Evolutionary conservation across 1,139 yeast genomes (phyloP), one percentile per base, ranked within the genome.

Genomic region (Scheffersomyces stambukii): DNA sequence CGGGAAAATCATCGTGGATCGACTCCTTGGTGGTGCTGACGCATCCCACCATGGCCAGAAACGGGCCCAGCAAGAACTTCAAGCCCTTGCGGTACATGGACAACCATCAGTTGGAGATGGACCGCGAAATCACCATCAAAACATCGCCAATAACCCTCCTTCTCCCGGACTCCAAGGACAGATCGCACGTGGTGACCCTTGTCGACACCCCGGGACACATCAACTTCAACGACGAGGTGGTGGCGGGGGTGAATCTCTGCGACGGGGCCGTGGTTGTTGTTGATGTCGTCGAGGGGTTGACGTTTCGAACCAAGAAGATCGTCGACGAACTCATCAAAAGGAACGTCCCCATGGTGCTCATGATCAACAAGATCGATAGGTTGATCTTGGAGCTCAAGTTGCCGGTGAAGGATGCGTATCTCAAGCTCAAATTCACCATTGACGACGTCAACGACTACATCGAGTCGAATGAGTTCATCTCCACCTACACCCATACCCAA

Each of bases 151-250:
- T 83, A 40, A 64, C 93, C 0, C 43, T 86, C 11, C 52, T 89
- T 8, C 51, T 81, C n/a, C 73, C 71, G 1, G 77, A 76, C 45
- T 39, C 72, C 16, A 63, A 60, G 13, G 77, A 70, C 2, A 75
- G 69, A 39, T 79, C 95, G 0, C 58, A 60, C 21, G 70, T 75
- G 1, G 46, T 81, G 16, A 85, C 82, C 44, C 42, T 88, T 3
- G 40, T 86, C 1, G 98, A 93, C 46, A 68, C 95, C 0, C 99
- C 99, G 0, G 99, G 99, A 0, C 97, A 91, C 54, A 71, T 75
- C 1, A 81, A 86, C 45, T 91, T 91, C 48, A 56, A 68, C 18
- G 96, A 85, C 47, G 97, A 91, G 44, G 60, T 76, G 3, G 65
- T 75, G 0, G 68, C 76, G 1, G 72, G 82, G 0, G 52, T 80